A percentile compares a stretch with the other conserved stretches of the same genome.
These are phyloP conservation scores for Backusella luteola DNA, from an alignment of 192 early-diverging fungal genomes.

Conservation along the genomic window DNA sequence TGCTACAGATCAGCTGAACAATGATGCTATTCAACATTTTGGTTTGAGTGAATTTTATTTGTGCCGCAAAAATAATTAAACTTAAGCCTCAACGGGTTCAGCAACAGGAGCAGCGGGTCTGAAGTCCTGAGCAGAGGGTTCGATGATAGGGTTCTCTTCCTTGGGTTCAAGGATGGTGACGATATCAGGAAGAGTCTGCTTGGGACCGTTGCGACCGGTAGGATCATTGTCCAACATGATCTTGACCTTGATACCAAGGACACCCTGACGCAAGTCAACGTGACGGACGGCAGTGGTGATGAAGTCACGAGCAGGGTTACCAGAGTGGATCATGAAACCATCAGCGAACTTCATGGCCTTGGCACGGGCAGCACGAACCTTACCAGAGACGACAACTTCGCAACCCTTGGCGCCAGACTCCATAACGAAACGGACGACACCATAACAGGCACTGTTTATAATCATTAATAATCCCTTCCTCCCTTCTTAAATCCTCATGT, in stretches of 20 bases:
- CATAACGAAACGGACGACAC: conserved; percentile 98
- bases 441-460: conserved; percentile 82
- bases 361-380: conserved; percentile 99
- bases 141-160: conserved; percentile 73
- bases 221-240: conserved; percentile 98
- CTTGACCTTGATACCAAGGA: conserved; percentile 99
- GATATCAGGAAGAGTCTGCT: conserved; percentile 92
- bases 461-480: neutral
- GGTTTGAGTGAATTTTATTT: neutral
- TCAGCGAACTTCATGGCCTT: conserved; percentile 99
- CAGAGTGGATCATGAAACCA: conserved; percentile 99
- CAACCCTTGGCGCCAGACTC: conserved; percentile 99
- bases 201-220: conserved; percentile 90
- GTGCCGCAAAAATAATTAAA: neutral
- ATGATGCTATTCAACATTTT: neutral
- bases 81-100: conserved; percentile 20
- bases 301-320: conserved; percentile 94
- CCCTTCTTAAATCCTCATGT: neutral
- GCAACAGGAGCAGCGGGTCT: conserved; percentile 28
- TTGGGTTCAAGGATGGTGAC: conserved; percentile 95
- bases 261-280: conserved; percentile 98
- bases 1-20: conserved; percentile 2
- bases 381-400: conserved; percentile 98
- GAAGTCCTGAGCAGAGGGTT: conserved; percentile 66
- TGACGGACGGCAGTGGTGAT: conserved; percentile 96